phyloP scores from a whole-genome alignment of 2,329 filamentous ascomycete genomes.

The Xylariomycetidae sp. region DNA sequence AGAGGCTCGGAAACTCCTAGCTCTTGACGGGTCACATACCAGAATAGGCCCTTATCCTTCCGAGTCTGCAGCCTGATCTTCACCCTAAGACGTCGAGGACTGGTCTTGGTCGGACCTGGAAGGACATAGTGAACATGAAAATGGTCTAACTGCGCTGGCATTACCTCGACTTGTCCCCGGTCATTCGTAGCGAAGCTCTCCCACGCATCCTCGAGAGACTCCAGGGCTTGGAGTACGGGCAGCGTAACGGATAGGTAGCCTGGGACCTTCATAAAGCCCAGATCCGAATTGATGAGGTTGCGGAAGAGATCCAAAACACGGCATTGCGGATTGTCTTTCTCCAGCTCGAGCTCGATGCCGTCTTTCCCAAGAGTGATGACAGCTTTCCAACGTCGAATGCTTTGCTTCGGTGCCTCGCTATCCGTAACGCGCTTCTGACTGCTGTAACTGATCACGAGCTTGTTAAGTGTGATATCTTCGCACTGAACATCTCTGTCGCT shows the following conservation, averaged over 20 bases:
- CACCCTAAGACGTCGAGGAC: constrained; percentile 39
- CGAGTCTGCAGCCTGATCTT: constrained; percentile 47
- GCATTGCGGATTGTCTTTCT: constrained; percentile 62
- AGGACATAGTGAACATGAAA: constrained; percentile 52
- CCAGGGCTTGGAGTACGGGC: constrained; percentile 58
- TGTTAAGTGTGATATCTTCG: constrained; percentile 55
- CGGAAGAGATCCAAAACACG: constrained; percentile 59
- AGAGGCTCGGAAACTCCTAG: constrained; percentile 13
- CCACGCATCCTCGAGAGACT: constrained; percentile 56
- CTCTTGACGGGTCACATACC: constrained; percentile 42
- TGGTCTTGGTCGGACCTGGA: constrained; percentile 17
- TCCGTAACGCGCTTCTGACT: constrained; percentile 23
- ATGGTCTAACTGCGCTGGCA: constrained; percentile 52
- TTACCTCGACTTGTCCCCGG: constrained; percentile 45
- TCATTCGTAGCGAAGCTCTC: constrained; percentile 34
- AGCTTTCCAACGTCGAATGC: constrained; percentile 43
- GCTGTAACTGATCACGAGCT: constrained; percentile 67
- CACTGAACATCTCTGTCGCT: constrained; percentile 51
- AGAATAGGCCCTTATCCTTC: constrained; percentile 44
- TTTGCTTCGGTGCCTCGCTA: constrained; percentile 10
- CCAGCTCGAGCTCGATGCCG: constrained; percentile 54
- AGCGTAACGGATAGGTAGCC: constrained; percentile 56
- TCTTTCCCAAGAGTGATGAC: constrained; percentile 52
- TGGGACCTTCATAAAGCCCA: constrained; percentile 48
- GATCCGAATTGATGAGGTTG: constrained; percentile 33